phyloP scores from a whole-genome alignment of 1,284 basidiomycete species.

The Rhodotorula sp. region DNA sequence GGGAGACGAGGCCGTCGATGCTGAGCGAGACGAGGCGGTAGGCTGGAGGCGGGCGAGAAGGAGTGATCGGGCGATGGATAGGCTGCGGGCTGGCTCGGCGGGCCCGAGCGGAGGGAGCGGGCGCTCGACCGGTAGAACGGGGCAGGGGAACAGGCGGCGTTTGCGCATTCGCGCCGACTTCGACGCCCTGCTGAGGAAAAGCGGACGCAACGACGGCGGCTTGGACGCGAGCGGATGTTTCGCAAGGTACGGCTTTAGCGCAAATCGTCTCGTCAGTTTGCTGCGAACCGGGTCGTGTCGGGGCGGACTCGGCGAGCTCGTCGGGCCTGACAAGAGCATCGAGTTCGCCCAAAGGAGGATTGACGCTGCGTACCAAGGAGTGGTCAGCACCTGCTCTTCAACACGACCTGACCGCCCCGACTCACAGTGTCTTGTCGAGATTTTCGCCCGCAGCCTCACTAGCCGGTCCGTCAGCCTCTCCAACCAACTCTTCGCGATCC shows the following conservation, averaged over 20 bases:
- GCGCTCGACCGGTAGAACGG: background rate
- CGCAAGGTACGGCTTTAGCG: no score
- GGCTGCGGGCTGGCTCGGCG: background rate
- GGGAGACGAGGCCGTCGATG: slow-evolving; percentile 5
- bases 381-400: no score
- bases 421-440: background rate
- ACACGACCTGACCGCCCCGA: no score
- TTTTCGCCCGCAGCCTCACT: background rate
- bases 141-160: no score
- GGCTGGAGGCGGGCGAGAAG: background rate
- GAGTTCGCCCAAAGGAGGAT: background rate
- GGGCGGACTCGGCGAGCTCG: no score
- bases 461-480: background rate
- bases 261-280: no score
- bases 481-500: no score
- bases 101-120: background rate
- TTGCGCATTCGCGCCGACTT: background rate
- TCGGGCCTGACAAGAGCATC: no score
- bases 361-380: background rate
- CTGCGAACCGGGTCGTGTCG: no score
- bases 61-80: background rate
- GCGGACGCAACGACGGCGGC: no score
- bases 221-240: no score
- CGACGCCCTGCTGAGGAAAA: no score
- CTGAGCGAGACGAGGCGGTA: slow-evolving; percentile 23